phyloP scores from a whole-genome alignment of 805 yeast species.

The Candida taoyuanica region DNA sequence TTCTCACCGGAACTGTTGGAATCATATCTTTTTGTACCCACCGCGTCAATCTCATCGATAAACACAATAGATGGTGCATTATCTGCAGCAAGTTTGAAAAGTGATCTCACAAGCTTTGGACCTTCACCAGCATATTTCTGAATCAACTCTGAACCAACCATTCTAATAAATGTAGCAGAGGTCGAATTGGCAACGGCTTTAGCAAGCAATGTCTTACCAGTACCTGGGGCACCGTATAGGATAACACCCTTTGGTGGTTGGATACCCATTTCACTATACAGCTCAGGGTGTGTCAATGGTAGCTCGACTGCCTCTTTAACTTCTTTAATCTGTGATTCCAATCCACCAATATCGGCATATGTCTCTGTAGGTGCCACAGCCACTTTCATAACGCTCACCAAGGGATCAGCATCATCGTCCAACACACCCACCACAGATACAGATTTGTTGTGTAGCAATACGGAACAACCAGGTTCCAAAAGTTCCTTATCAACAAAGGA shows the following conservation, averaged over 20 bases:
- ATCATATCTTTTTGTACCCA: constrained; percentile 97
- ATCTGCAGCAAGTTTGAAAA: constrained; percentile 94
- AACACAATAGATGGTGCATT: constrained; percentile 98
- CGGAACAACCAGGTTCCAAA: constrained; percentile 96
- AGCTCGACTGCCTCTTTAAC: constrained; percentile 95
- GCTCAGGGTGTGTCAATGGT: constrained; percentile 89
- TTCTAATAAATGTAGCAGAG: constrained; percentile 90
- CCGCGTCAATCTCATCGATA: constrained; percentile 98
- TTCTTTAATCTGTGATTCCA: constrained; percentile 94
- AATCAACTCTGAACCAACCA: constrained; percentile 94
- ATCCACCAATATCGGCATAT: constrained; percentile 95
- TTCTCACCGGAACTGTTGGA: constrained; percentile 89
- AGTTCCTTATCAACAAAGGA: constrained; percentile 96
- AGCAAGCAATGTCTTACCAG: constrained; percentile 92
- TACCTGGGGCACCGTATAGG: constrained; percentile 96
- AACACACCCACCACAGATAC: constrained; percentile 97
- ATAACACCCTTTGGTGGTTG: constrained; percentile 98
- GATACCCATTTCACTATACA: constrained; percentile 98
- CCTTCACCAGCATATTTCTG: constrained; percentile 98
- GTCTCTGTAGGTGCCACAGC: constrained; percentile 97
- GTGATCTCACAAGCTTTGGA: constrained; percentile 88
- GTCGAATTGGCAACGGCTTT: constrained; percentile 99
- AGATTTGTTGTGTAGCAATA: constrained; percentile 89
- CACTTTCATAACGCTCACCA: constrained; percentile 95
- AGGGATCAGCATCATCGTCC: constrained; percentile 96